Evolutionary conservation across 164 flowering plant species (phyloP).

Genomic region (Chimonanthus praecox): DNA sequence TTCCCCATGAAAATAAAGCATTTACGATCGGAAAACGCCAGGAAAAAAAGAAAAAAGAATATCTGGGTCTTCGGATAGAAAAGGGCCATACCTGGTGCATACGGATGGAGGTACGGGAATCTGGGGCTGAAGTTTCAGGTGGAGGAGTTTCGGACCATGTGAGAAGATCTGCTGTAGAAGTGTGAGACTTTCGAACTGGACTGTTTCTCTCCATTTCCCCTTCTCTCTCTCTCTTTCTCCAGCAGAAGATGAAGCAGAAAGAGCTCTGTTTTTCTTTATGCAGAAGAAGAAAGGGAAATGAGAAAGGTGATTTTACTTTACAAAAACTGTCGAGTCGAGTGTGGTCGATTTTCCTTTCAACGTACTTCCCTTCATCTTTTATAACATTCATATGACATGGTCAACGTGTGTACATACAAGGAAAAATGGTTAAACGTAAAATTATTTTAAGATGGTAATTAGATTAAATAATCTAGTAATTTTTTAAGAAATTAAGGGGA

Average conservation of each 20-base stretch:
- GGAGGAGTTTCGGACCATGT: slow-evolving; percentile 77
- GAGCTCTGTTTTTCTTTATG: background rate
- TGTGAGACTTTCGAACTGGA: slow-evolving; percentile 90
- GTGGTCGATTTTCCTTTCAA: too few relatives aligned
- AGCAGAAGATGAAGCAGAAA: slow-evolving; percentile 1
- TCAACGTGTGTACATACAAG: too few relatives aligned
- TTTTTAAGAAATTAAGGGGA: too few relatives aligned
- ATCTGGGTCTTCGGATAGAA: slow-evolving; percentile 1
- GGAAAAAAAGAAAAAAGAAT: background rate
- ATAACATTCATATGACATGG: too few relatives aligned
- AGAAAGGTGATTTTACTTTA: too few relatives aligned
- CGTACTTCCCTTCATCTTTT: too few relatives aligned
- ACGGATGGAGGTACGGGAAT: slow-evolving; percentile 42
- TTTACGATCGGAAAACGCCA: slow-evolving; percentile 4
- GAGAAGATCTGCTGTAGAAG: slow-evolving; percentile 93
- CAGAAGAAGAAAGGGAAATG: background rate
- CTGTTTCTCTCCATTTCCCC: slow-evolving; percentile 57
- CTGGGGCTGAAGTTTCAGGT: slow-evolving; percentile 29
- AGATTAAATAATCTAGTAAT: too few relatives aligned
- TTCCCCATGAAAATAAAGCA: slow-evolving; percentile 7
- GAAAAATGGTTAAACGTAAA: too few relatives aligned
- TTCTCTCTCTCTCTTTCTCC: background rate
- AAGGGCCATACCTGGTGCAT: slow-evolving; percentile 46
- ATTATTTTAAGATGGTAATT: too few relatives aligned
- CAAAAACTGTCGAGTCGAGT: too few relatives aligned